Evolutionary conservation across 1,139 yeast species (phyloP).

Genomic region (Yamadazyma aaseri): DNA sequence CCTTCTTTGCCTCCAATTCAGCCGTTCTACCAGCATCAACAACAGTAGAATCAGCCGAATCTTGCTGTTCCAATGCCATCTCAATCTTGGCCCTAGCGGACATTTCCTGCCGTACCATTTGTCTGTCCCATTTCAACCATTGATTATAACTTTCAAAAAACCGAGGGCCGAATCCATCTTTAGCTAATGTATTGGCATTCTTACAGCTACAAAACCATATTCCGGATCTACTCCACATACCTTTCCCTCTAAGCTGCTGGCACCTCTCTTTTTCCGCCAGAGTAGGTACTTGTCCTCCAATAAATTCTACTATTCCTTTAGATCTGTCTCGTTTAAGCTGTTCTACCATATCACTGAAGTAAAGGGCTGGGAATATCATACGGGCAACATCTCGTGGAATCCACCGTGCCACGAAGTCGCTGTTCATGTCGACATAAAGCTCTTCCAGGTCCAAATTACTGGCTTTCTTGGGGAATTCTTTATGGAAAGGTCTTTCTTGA

Average conservation of each 20-base stretch:
- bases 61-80: not conserved
- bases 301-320: constrained; percentile 17
- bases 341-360: constrained; percentile 22
- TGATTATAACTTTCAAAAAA: constrained; percentile 18
- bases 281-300: constrained; percentile 35
- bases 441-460: constrained; percentile 35
- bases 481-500: constrained; percentile 28
- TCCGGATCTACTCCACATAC: constrained; percentile 31
- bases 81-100: constrained; percentile 8
- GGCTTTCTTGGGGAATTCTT: constrained; percentile 34
- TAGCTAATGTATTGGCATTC: constrained; percentile 5
- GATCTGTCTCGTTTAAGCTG: constrained; percentile 11
- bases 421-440: constrained; percentile 29
- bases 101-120: constrained; percentile 9
- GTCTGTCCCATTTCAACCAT: constrained; percentile 21
- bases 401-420: constrained; percentile 31
- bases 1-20: constrained; percentile 3
- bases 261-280: constrained; percentile 28
- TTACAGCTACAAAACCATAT: constrained; percentile 31
- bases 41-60: not conserved
- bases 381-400: constrained; percentile 24
- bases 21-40: constrained; percentile 5
- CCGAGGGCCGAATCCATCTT: constrained; percentile 17
- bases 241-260: constrained; percentile 22
- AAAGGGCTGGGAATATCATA: constrained; percentile 26